These are phyloP conservation scores for Sphagnum fallax DNA, from an alignment of 228 moss, liverwort and hornwort species.

Conservation along the genomic window DNA sequence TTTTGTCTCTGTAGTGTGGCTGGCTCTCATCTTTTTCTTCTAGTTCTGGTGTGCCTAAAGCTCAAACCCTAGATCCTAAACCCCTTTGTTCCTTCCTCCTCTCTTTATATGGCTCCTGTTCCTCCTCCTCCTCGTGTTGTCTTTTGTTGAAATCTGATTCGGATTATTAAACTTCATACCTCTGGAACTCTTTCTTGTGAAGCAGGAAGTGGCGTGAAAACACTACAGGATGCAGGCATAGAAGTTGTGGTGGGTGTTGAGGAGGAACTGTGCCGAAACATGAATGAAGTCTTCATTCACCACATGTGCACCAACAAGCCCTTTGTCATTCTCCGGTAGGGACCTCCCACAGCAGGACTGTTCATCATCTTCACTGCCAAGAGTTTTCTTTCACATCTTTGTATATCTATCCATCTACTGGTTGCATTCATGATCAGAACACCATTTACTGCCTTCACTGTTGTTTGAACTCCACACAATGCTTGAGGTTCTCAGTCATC, in stretches of 20 bases:
- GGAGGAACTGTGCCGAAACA: conserved; percentile 65
- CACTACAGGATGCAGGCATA: conserved; percentile 65
- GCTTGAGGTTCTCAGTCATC: neutral
- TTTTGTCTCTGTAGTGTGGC: neutral
- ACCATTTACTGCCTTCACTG: neutral
- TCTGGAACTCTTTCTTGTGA: neutral
- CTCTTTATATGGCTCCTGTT: no score
- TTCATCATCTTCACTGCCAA: neutral
- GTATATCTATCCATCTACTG: no score
- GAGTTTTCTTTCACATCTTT: no score
- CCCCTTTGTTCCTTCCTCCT: no score
- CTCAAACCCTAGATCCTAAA: no score
- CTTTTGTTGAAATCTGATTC: no score
- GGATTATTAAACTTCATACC: neutral
- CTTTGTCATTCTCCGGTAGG: conserved; percentile 78
- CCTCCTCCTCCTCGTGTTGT: no score
- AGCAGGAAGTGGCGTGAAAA: conserved; percentile 64
- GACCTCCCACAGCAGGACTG: neutral
- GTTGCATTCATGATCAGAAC: no score
- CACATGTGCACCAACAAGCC: conserved; percentile 66
- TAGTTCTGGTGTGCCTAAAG: neutral
- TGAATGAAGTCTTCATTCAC: conserved; percentile 78
- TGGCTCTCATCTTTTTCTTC: neutral
- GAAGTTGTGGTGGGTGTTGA: conserved; percentile 86
- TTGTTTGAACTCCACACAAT: neutral